phyloP scores from a whole-genome alignment of 1,139 yeast species.

The Suhomyces guaymorum region DNA sequence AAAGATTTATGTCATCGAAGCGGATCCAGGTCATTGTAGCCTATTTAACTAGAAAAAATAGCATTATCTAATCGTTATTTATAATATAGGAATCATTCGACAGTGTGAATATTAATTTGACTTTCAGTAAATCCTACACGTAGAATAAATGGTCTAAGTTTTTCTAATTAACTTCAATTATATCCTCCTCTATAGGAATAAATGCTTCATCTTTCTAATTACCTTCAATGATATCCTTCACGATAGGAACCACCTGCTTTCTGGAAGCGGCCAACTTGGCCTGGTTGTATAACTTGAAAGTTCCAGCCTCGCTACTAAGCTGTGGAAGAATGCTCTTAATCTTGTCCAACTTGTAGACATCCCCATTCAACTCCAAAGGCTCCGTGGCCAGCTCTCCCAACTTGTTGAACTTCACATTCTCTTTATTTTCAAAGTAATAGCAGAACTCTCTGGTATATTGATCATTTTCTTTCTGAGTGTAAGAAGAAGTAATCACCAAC shows the following conservation, averaged over 20 bases:
- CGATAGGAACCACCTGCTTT: conserved; percentile 80
- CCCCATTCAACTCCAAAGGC: conserved; percentile 15
- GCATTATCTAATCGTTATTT: too few species aligned
- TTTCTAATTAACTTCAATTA: too few species aligned
- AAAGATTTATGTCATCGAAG: too few species aligned
- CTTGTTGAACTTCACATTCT: conserved; percentile 21
- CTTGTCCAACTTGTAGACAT: conserved; percentile 15
- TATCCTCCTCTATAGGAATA: too few species aligned
- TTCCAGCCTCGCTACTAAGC: conserved; percentile 2
- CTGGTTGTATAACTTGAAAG: conserved; percentile 49
- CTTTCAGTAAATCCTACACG: too few species aligned
- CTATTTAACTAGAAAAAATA: too few species aligned
- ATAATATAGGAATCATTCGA: too few species aligned
- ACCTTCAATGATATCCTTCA: conserved; percentile 34
- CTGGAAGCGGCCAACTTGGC: conserved; percentile 63
- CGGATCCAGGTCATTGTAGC: too few species aligned
- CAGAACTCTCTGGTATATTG: conserved; percentile 61
- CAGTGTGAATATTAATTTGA: too few species aligned
- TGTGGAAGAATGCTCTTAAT: conserved; percentile 6
- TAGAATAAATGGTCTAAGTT: too few species aligned
- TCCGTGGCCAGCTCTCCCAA: conserved; percentile 29
- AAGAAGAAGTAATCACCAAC: conserved; percentile 64
- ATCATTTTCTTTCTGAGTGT: conserved; percentile 39
- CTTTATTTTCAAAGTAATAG: conserved; percentile 28
- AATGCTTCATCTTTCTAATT: neutral